Evolutionary conservation across 2,329 filamentous ascomycete species (phyloP).

Genomic region (Fusarium chuoi): DNA sequence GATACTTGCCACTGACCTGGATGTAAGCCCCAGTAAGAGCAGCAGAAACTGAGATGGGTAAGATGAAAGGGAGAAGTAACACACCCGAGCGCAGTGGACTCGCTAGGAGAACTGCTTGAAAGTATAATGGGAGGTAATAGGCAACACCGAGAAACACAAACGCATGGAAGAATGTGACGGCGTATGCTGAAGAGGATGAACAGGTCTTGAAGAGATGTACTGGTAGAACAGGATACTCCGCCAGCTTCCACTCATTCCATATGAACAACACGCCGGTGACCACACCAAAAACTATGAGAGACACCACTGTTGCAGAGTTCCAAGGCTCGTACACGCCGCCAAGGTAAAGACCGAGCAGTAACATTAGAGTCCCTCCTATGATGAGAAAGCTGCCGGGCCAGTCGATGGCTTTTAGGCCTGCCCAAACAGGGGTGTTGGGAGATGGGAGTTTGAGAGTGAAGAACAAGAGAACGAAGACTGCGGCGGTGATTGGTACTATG

Average conservation of each 20-base stretch:
- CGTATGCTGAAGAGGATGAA: slow-evolving; percentile 68
- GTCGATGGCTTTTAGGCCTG: slow-evolving; percentile 70
- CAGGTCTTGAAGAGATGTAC: slow-evolving; percentile 66
- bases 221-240: slow-evolving; percentile 75
- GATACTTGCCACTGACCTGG: slow-evolving; percentile 67
- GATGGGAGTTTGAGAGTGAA: slow-evolving; percentile 75
- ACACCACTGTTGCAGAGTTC: slow-evolving; percentile 69
- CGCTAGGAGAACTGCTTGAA: slow-evolving; percentile 73
- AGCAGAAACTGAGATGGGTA: slow-evolving; percentile 57
- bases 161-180: slow-evolving; percentile 56
- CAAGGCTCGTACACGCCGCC: slow-evolving; percentile 72
- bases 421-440: slow-evolving; percentile 69
- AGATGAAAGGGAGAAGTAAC: slow-evolving; percentile 70
- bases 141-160: slow-evolving; percentile 72
- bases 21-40: slow-evolving; percentile 56
- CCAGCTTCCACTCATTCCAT: slow-evolving; percentile 71
- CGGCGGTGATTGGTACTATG: slow-evolving; percentile 59
- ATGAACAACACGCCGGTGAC: slow-evolving; percentile 63
- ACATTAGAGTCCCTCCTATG: slow-evolving; percentile 73
- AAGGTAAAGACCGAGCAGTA: slow-evolving; percentile 75
- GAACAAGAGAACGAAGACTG: slow-evolving; percentile 66
- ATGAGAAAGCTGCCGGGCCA: slow-evolving; percentile 71
- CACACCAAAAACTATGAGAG: slow-evolving; percentile 69
- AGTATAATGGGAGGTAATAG: slow-evolving; percentile 80
- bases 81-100: slow-evolving; percentile 69